phyloP scores from a whole-genome alignment of 768 basidiomycete genomes.

The Tulasnella sp. region DNA sequence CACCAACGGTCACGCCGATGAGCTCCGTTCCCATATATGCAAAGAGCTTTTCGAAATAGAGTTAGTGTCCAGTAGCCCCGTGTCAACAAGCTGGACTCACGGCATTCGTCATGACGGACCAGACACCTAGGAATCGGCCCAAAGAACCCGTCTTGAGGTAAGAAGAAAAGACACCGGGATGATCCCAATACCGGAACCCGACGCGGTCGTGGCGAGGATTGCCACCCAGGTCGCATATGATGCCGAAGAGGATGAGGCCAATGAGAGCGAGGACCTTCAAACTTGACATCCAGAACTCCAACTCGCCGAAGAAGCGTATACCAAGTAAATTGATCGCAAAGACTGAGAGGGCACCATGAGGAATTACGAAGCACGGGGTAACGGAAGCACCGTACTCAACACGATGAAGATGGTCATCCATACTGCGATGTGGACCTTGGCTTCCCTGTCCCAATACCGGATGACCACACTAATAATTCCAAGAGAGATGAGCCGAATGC shows the following conservation, averaged over 20 bases:
- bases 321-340: conserved; percentile 47
- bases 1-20: conserved; percentile 46
- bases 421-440: conserved; percentile 32
- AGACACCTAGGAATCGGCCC: conserved; percentile 56
- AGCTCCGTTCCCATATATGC: conserved; percentile 66
- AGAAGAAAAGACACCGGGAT: conserved; percentile 26
- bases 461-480: conserved; percentile 35
- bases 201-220: conserved; percentile 28
- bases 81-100: background rate
- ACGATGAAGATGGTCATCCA: conserved; percentile 53
- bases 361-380: background rate
- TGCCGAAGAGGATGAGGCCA: conserved; percentile 27
- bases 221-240: conserved; percentile 53
- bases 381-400: conserved; percentile 33
- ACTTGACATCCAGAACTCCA: conserved; percentile 49
- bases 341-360: conserved; percentile 27
- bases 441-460: conserved; percentile 34
- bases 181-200: conserved; percentile 32
- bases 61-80: background rate
- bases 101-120: conserved; percentile 35
- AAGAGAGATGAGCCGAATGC: background rate
- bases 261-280: conserved; percentile 44
- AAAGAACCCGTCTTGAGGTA: conserved; percentile 26
- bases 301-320: conserved; percentile 54
- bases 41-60: conserved; percentile 38